phyloP scores from a whole-genome alignment of 106 monocot species.

The Narthecium ossifragum region DNA sequence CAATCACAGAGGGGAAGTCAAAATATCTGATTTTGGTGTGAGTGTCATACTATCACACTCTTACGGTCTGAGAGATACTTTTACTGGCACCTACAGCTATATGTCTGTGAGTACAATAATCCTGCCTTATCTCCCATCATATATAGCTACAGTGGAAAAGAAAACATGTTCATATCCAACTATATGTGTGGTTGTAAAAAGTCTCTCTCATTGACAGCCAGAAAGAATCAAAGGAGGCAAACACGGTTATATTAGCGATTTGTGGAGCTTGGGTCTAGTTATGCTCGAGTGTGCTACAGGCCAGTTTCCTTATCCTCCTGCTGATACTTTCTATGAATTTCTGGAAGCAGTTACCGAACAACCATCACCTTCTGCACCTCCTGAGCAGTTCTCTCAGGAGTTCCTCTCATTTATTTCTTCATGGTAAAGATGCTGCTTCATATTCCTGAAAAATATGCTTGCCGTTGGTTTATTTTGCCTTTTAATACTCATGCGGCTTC shows the following conservation, averaged over 20 bases:
- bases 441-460: not conserved
- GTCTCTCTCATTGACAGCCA: conserved; percentile 42
- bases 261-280: conserved; percentile 88
- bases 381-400: conserved; percentile 66
- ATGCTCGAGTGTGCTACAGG: conserved; percentile 77
- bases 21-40: conserved; percentile 96
- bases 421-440: conserved; percentile 42
- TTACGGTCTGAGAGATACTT: conserved; percentile 62
- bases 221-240: conserved; percentile 57
- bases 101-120: conserved; percentile 93
- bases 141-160: no score
- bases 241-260: conserved; percentile 70
- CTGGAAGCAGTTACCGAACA: conserved; percentile 69
- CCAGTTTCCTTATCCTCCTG: conserved; percentile 61
- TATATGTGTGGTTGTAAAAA: no score
- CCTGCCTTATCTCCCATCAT: no score
- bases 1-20: conserved; percentile 85
- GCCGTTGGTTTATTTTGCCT: not conserved
- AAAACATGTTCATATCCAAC: no score
- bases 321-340: conserved; percentile 60
- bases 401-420: conserved; percentile 82
- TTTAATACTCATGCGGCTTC: no score
- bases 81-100: conserved; percentile 68
- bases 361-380: conserved; percentile 52
- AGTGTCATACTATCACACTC: conserved; percentile 64